These are phyloP conservation scores for Abortiporus biennis DNA, from an alignment of 1,284 basidiomycete genomes.

Conservation along the genomic window DNA sequence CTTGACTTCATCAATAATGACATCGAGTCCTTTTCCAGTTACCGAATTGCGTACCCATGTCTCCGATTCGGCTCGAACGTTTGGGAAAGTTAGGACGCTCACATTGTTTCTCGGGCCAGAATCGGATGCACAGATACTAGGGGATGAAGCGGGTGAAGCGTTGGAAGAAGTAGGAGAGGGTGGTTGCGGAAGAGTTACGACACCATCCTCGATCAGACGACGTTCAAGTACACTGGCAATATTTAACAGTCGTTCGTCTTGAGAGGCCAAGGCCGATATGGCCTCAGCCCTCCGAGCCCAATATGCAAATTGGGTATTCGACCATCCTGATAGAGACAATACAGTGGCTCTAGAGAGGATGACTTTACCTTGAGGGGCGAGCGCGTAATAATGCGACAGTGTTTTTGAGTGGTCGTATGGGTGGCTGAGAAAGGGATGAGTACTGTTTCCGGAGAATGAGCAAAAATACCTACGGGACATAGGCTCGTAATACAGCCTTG, in stretches of 20 bases:
- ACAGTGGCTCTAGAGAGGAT: conserved; percentile 41
- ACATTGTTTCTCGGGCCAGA: conserved; percentile 11
- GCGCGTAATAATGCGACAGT: conserved; percentile 31
- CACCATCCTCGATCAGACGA: conserved; percentile 22
- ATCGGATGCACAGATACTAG: conserved; percentile 12
- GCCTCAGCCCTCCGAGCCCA: conserved; percentile 44
- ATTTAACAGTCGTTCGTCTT: conserved; percentile 32
- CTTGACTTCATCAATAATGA: conserved; percentile 43
- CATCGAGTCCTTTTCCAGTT: conserved; percentile 43
- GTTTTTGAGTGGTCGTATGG: conserved; percentile 47
- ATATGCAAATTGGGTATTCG: conserved; percentile 46
- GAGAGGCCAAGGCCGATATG: conserved; percentile 35
- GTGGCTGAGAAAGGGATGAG: conserved; percentile 28
- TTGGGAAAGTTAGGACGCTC: conserved; percentile 7
- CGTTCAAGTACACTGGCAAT: conserved; percentile 35
- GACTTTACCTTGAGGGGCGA: conserved; percentile 35
- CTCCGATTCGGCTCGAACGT: conserved; percentile 11
- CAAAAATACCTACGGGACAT: conserved; percentile 35
- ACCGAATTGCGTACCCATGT: conserved; percentile 20
- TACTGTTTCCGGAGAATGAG: conserved; percentile 4
- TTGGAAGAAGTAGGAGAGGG: conserved; percentile 5
- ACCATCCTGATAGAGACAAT: conserved; percentile 42
- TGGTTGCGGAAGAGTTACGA: conserved; percentile 3
- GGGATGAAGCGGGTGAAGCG: conserved; percentile 15
- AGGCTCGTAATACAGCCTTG: conserved; percentile 40